A percentile compares a stretch with the other conserved stretches of the same genome.
Evolutionary conservation across 2,329 filamentous ascomycete species (phyloP).

Genomic region (Scopulariopsis brevicaulis): DNA sequence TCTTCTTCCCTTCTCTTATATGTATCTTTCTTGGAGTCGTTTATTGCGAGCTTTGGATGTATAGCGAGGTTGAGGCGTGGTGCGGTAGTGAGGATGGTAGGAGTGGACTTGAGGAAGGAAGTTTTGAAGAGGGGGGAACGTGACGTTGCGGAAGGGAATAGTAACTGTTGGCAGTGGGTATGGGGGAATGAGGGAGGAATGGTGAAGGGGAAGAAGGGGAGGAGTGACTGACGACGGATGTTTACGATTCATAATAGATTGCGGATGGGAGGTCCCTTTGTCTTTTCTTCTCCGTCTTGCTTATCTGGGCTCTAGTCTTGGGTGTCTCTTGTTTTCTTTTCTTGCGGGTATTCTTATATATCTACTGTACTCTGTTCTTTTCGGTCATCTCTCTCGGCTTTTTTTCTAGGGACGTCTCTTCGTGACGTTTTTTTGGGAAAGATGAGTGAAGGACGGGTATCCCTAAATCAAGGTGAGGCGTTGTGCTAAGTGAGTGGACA

Average conservation of each 20-base stretch:
- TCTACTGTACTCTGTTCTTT: not conserved
- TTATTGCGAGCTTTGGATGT: too few relatives aligned
- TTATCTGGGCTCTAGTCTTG: not conserved
- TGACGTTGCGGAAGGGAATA: not conserved
- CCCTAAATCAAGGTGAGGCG: too few relatives aligned
- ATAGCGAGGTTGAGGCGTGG: too few relatives aligned
- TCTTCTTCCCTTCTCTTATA: constrained; percentile 3
- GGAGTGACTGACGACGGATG: not conserved
- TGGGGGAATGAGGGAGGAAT: not conserved
- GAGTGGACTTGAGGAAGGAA: not conserved
- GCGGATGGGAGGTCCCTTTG: not conserved
- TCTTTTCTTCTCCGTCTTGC: not conserved
- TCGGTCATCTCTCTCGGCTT: too few relatives aligned
- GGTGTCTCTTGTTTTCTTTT: not conserved
- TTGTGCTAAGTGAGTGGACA: too few relatives aligned
- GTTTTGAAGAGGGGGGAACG: not conserved
- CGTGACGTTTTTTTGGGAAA: too few relatives aligned
- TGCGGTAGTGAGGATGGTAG: not conserved
- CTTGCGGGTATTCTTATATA: not conserved
- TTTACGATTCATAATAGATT: not conserved
- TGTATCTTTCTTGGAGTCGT: constrained; percentile 5
- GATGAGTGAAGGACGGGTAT: too few relatives aligned
- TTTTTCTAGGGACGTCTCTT: too few relatives aligned
- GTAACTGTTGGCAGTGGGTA: not conserved
- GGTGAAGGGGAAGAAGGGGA: not conserved